Evolutionary conservation across 129 eudicot species (phyloP).

Genomic region (Lactuca sativa): DNA sequence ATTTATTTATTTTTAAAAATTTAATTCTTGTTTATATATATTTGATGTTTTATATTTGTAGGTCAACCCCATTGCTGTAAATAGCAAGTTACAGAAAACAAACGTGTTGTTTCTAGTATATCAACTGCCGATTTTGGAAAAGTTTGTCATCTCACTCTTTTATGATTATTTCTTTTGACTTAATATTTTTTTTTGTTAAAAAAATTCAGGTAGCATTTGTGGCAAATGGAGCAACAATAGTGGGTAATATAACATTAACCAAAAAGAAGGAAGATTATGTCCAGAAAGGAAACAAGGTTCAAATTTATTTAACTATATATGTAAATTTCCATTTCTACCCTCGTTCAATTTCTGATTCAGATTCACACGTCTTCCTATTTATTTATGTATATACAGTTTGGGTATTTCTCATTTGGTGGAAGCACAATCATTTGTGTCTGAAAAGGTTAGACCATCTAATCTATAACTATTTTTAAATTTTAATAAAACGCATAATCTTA

Average conservation of each 20-base stretch:
- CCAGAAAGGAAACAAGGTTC: conserved; percentile 91
- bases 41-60: conserved; percentile 26
- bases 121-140: conserved; percentile 83
- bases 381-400: conserved; percentile 54
- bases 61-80: conserved; percentile 99
- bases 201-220: too few relatives aligned
- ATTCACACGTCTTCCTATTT: too few relatives aligned
- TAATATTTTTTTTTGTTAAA: too few relatives aligned
- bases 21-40: conserved; percentile 1
- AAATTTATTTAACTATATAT: background rate
- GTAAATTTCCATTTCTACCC: conserved; percentile 6
- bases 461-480: too few relatives aligned
- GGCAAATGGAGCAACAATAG: conserved; percentile 99
- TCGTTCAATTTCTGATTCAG: background rate
- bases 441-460: too few relatives aligned
- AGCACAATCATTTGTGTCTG: too few relatives aligned
- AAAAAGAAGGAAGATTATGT: conserved; percentile 72
- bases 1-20: conserved; percentile 10
- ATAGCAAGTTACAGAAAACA: conserved; percentile 93
- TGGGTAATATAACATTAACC: conserved; percentile 85
- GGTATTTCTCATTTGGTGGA: conserved; percentile 97
- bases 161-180: too few relatives aligned
- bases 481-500: too few relatives aligned
- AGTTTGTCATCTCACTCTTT: too few relatives aligned
- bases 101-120: conserved; percentile 67